phyloP scores from a whole-genome alignment of 805 yeast genomes.

The Myxozyma mucilagina region DNA sequence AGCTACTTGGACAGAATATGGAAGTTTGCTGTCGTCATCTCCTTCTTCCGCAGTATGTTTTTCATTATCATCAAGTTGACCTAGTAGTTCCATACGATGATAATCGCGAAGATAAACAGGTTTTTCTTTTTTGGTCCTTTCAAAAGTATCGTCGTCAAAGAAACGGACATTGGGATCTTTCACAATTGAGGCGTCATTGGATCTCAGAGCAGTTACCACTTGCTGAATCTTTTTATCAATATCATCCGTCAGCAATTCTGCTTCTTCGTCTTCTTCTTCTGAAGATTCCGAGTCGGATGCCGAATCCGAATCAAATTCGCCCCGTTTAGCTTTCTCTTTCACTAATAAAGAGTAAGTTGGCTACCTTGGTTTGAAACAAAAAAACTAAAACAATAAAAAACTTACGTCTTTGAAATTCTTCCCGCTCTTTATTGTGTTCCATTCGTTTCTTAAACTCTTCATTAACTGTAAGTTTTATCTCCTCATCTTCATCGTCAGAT shows the following conservation, averaged over 20 bases:
- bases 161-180: conserved; percentile 71
- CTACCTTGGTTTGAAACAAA: background rate
- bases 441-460: conserved; percentile 37
- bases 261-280: conserved; percentile 89
- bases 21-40: conserved; percentile 43
- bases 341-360: conserved; percentile 5
- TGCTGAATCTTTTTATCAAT: conserved; percentile 76
- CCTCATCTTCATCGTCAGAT: conserved; percentile 25
- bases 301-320: conserved; percentile 37
- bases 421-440: conserved; percentile 41
- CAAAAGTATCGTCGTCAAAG: conserved; percentile 56
- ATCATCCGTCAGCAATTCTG: conserved; percentile 81
- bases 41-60: conserved; percentile 50
- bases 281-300: conserved; percentile 45
- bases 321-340: conserved; percentile 35
- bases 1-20: conserved; percentile 71
- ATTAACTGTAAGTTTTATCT: conserved; percentile 25
- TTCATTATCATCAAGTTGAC: conserved; percentile 55
- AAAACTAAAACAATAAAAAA: conserved; percentile 31
- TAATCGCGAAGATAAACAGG: conserved; percentile 91
- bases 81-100: conserved; percentile 78
- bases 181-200: conserved; percentile 60
- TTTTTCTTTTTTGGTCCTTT: conserved; percentile 53
- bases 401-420: conserved; percentile 37
- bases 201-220: conserved; percentile 68